Evolutionary conservation across 2,329 filamentous ascomycete genomes (phyloP).

Genomic region (Aspergillus aculeatus): DNA sequence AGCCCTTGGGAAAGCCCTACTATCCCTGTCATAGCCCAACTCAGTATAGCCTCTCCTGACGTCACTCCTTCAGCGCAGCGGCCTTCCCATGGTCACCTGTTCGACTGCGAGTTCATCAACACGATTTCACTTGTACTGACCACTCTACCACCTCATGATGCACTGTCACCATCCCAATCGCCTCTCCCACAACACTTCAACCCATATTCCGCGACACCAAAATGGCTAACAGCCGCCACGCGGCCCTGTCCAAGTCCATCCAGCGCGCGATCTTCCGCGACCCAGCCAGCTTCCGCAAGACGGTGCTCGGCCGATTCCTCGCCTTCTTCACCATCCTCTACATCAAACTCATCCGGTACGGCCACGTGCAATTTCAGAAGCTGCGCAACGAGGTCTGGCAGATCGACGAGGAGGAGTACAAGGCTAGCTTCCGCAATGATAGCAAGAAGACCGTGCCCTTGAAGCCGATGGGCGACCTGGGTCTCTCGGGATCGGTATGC

Average conservation of each 20-base stretch:
- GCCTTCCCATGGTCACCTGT: neutral
- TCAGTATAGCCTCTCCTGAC: conserved; percentile 9
- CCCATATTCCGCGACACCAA: neutral
- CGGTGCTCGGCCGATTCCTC: conserved; percentile 47
- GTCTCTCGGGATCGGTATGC: conserved; percentile 66
- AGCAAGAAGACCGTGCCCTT: conserved; percentile 44
- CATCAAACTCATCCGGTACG: conserved; percentile 49
- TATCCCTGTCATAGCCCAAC: conserved; percentile 11
- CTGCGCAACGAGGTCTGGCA: conserved; percentile 55
- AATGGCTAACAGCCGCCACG: conserved; percentile 27
- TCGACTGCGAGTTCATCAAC: neutral
- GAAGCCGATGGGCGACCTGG: conserved; percentile 64
- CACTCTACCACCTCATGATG: neutral
- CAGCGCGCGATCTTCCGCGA: conserved; percentile 31
- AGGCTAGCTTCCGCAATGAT: conserved; percentile 51
- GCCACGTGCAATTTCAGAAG: conserved; percentile 50
- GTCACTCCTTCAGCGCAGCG: conserved; percentile 10
- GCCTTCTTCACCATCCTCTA: conserved; percentile 57
- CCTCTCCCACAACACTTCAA: neutral
- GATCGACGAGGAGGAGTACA: conserved; percentile 56
- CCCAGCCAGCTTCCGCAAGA: conserved; percentile 26
- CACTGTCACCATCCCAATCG: neutral
- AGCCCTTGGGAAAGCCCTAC: conserved; percentile 15
- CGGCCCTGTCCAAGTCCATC: conserved; percentile 31
- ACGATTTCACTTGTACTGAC: neutral